phyloP scores from a whole-genome alignment of 192 early-diverging fungal species.

The Coemansia sp. region DNA sequence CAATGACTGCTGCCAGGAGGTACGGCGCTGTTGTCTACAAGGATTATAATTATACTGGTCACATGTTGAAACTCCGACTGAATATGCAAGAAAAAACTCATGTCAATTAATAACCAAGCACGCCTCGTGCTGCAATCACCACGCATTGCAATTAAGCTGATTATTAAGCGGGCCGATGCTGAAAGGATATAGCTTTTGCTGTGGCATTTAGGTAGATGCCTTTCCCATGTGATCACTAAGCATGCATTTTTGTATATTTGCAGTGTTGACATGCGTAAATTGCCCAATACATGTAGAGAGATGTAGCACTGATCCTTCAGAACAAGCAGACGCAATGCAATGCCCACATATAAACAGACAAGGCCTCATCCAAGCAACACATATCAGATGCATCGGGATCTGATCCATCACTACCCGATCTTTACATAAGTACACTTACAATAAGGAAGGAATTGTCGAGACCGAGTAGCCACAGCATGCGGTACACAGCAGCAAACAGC shows the following conservation, averaged over 20 bases:
- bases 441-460: constrained; percentile 61
- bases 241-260: neutral
- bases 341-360: neutral
- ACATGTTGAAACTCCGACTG: neutral
- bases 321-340: neutral
- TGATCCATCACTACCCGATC: neutral
- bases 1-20: constrained; percentile 70
- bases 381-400: no score
- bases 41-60: neutral
- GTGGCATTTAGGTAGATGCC: neutral
- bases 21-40: constrained; percentile 66
- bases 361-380: neutral
- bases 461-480: constrained; percentile 56
- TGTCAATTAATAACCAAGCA: no score
- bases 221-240: neutral
- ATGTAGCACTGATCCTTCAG: no score
- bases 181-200: neutral
- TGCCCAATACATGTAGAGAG: neutral
- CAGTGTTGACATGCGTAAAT: neutral
- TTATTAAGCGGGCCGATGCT: no score
- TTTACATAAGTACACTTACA: constrained; percentile 55
- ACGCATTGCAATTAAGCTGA: no score
- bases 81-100: no score
- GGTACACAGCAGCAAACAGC: constrained; percentile 78
- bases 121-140: no score